Base-by-base conservation (phyloP, 441 rosid genomes). In the Pelargonium fulgidum region DNA sequence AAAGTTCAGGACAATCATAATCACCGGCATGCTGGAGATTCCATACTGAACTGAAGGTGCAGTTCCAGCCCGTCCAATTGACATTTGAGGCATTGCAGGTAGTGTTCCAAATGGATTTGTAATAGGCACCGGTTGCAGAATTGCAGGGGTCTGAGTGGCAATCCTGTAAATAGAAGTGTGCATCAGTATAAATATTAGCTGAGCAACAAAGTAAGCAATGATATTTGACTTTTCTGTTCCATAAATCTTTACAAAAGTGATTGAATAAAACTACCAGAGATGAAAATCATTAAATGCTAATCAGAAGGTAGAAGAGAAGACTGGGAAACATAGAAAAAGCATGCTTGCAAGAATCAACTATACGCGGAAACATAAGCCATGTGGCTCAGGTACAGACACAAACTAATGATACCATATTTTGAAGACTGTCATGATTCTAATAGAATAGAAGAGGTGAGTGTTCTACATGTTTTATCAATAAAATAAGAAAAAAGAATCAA, bases 11-110 rank as follows among this genome's bases (percentile, higher is more conserved):
- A 52, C 17, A 76, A 45, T 62, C 22, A 73, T 66, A 75, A 76
- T 84, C 82, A 94, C 98, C 64, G 99, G 95, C 88, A 92, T 74
- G 84, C 86, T 86, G 45, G 99, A 89, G 79, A 92, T 92, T 74
- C 99, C 99, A 75, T 89, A 95, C 77, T 92, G 97, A 70, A 92
- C 82, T 17, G 94, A 85, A 68, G 95, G 83, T 62, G 87, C 82
- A 68, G 84, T 82, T 78, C 96, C 98, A 72, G 85, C 83, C 78
- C 86, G 89, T 63, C 85, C 88, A 72, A 95, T 81, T 69, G 98
- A 89, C 69, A 95, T 80, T 72, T 87, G 97, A 74, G 98, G 98
- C 89, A 86, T 80, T 68, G 87, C 92, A 64, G 99, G 99, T 56
- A 95, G 95, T 0, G 87, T 87, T 68, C 99, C 99, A 74, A 85